Conservation (phyloP, 192 early-diverging fungal species). For the Dissophora ornata region DNA sequence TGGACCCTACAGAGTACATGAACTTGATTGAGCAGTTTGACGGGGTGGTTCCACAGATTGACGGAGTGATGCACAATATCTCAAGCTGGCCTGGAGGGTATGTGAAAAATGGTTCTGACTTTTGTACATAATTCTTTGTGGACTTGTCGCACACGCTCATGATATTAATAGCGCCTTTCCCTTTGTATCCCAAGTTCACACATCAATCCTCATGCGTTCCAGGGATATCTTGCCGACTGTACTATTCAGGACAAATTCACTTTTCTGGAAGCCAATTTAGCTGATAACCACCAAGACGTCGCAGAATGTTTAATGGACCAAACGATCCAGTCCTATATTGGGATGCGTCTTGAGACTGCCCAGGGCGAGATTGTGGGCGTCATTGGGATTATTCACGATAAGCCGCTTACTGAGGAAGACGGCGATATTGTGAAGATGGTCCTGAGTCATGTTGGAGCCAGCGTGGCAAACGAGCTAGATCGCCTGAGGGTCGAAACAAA, state of each 20-base stretch:
- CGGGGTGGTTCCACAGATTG: constrained; percentile 37
- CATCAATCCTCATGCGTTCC: constrained; percentile 51
- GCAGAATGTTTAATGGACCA: constrained; percentile 37
- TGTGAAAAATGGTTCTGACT: too few relatives aligned
- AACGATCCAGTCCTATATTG: constrained; percentile 52
- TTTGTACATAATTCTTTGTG: too few relatives aligned
- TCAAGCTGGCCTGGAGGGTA: constrained; percentile 52
- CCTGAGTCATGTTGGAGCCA: constrained; percentile 42
- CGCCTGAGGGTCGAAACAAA: constrained; percentile 53
- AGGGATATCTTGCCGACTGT: constrained; percentile 49
- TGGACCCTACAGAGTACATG: constrained; percentile 48
- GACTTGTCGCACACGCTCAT: too few relatives aligned
- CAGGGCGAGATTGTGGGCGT: constrained; percentile 53
- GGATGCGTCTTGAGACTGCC: constrained; percentile 51
- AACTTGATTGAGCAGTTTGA: constrained; percentile 48
- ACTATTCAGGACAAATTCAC: constrained; percentile 49
- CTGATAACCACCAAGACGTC: constrained; percentile 27
- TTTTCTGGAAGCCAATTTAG: constrained; percentile 24
- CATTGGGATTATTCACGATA: constrained; percentile 53
- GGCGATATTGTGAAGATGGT: constrained; percentile 33
- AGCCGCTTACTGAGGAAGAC: constrained; percentile 43
- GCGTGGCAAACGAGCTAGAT: constrained; percentile 57
- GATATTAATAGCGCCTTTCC: background rate
- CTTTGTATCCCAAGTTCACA: constrained; percentile 13
- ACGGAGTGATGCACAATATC: constrained; percentile 54